These are phyloP conservation scores for Fraxinus xanthoxyloides DNA, from an alignment of 305 asterid genomes.

Conservation along the genomic window DNA sequence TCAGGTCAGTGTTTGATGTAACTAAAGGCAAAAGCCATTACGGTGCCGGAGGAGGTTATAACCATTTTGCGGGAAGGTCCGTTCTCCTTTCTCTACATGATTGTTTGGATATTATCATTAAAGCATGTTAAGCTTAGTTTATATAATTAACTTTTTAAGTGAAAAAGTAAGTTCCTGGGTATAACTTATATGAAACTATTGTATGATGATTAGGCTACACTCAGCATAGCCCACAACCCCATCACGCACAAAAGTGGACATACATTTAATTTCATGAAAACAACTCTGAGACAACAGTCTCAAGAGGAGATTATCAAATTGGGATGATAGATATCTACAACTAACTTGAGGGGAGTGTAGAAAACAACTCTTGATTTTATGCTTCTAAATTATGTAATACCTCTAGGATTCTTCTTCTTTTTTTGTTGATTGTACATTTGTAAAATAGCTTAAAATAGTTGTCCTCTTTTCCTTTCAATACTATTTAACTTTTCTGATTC, in stretches of 20 bases:
- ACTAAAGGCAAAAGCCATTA: slow-evolving; percentile 80
- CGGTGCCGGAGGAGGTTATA: slow-evolving; percentile 79
- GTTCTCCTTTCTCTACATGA: not conserved
- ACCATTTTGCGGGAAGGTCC: slow-evolving; percentile 80
- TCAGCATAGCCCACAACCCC: not conserved
- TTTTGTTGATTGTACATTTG: not conserved
- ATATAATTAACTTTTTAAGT: not conserved
- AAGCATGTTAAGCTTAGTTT: not conserved
- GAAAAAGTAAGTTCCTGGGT: not conserved
- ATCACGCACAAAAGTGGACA: not conserved
- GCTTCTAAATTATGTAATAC: not conserved
- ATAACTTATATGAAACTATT: not conserved
- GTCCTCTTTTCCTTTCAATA: not conserved
- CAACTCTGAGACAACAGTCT: not conserved
- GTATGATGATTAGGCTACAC: not conserved
- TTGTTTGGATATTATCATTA: not conserved
- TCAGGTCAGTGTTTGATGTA: slow-evolving; percentile 90
- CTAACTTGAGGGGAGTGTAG: not conserved
- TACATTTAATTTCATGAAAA: not conserved
- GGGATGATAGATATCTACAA: not conserved
- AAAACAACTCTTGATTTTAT: not conserved
- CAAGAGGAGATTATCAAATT: not conserved
- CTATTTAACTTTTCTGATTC: not conserved
- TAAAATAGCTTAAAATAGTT: not conserved
- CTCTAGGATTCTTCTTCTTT: not conserved